These are phyloP conservation scores for Gossypium herbaceum DNA, from an alignment of 345 rosid genomes.

Conservation along the genomic window DNA sequence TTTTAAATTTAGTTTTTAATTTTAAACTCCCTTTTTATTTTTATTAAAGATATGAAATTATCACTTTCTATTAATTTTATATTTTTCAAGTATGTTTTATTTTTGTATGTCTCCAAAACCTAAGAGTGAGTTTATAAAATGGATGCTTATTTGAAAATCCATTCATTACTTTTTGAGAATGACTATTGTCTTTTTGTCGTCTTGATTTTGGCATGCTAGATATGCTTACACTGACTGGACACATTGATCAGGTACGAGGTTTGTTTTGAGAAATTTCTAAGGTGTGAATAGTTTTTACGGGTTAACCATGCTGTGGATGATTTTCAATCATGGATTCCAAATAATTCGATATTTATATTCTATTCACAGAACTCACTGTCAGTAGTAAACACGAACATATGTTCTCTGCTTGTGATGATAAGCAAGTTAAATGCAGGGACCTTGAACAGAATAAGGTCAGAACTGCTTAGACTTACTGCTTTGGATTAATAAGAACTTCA, in stretches of 20 bases:
- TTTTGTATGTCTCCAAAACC: too few species aligned
- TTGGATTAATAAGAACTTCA: not conserved
- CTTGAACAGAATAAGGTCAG: slow-evolving; percentile 97
- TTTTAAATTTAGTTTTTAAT: too few species aligned
- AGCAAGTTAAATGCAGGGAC: slow-evolving; percentile 99
- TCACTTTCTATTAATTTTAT: too few species aligned
- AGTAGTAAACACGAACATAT: slow-evolving; percentile 83
- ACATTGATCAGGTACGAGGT: slow-evolving; percentile 92
- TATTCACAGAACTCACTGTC: slow-evolving; percentile 81
- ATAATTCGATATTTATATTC: not conserved
- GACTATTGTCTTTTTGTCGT: not conserved
- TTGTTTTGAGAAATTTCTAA: slow-evolving; percentile 9
- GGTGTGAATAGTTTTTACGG: not conserved
- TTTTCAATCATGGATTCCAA: not conserved
- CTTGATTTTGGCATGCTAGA: slow-evolving; percentile 38
- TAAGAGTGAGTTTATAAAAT: not conserved
- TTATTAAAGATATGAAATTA: too few species aligned
- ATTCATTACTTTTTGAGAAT: not conserved
- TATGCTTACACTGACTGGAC: slow-evolving; percentile 92
- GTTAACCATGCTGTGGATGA: slow-evolving; percentile 1
- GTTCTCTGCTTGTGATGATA: slow-evolving; percentile 99
- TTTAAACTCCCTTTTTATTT: too few species aligned
- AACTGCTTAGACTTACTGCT: slow-evolving; percentile 4
- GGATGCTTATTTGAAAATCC: not conserved
- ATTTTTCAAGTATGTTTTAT: too few species aligned